Evolutionary conservation across 257 asterid species (phyloP).

Genomic region (Solanum pennellii): DNA sequence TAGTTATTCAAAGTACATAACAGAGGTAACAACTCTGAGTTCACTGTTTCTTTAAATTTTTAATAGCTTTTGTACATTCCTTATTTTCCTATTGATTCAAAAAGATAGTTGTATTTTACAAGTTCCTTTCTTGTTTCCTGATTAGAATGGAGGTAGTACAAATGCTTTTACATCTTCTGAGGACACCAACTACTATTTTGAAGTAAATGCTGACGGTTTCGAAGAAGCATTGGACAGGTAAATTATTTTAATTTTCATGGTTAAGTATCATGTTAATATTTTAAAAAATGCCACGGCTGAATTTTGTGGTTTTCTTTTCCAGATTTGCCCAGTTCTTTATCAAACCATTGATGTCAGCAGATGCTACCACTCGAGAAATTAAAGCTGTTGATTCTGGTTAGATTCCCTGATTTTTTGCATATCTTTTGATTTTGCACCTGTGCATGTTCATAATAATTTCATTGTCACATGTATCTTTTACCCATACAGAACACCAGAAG

Average conservation of each 20-base stretch:
- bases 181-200: conserved; percentile 79
- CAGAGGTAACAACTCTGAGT: conserved; percentile 43
- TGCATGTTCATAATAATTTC: conserved; percentile 8
- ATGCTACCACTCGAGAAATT: conserved; percentile 91
- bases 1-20: conserved; percentile 83
- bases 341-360: conserved; percentile 93
- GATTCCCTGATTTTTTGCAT: conserved; percentile 2
- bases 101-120: background rate
- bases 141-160: conserved; percentile 92
- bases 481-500: conserved; percentile 69
- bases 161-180: conserved; percentile 90
- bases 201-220: conserved; percentile 76
- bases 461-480: background rate
- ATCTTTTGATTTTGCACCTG: background rate
- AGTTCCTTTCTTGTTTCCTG: background rate
- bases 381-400: conserved; percentile 97
- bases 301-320: conserved; percentile 13
- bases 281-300: background rate
- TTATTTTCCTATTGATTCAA: background rate
- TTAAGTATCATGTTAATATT: background rate
- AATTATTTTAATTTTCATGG: background rate
- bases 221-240: conserved; percentile 98
- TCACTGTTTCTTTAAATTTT: background rate
- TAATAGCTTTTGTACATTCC: background rate
- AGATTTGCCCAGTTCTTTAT: conserved; percentile 92